phyloP scores from a whole-genome alignment of 2,329 filamentous ascomycete genomes.

The Allantophomopsis lycopodina region DNA sequence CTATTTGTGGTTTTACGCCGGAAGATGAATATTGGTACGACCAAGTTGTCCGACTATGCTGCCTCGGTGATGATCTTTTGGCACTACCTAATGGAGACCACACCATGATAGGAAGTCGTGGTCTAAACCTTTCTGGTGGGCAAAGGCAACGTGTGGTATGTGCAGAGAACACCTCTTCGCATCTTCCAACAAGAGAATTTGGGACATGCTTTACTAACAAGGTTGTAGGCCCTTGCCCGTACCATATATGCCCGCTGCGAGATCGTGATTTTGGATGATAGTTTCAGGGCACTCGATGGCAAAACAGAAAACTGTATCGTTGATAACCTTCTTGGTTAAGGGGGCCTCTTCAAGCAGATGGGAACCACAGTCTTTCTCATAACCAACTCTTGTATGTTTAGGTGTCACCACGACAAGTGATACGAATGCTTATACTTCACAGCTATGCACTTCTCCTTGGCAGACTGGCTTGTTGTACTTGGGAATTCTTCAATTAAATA shows the following conservation, averaged over 20 bases:
- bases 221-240: constrained; percentile 30
- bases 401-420: no score
- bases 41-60: constrained; percentile 12
- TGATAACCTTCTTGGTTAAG: constrained; percentile 22
- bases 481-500: constrained; percentile 13
- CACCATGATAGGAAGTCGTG: constrained; percentile 25
- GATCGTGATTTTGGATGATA: constrained; percentile 30
- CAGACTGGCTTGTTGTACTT: constrained; percentile 13
- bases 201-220: no score
- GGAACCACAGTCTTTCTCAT: constrained; percentile 27
- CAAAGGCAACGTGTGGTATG: constrained; percentile 27
- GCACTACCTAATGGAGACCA: constrained; percentile 20
- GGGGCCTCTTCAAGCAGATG: constrained; percentile 25
- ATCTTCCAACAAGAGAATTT: no score
- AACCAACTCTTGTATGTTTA: constrained; percentile 22
- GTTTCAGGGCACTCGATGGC: constrained; percentile 29
- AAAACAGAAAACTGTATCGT: constrained; percentile 28
- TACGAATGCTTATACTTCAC: no score
- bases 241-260: constrained; percentile 27
- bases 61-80: constrained; percentile 13
- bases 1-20: constrained; percentile 12
- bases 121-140: constrained; percentile 28
- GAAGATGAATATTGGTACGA: constrained; percentile 17
- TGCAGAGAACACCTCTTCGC: no score
- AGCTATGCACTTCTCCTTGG: constrained; percentile 9